These are phyloP conservation scores for Aegle marmelos DNA, from an alignment of 345 rosid genomes.

Conservation along the genomic window DNA sequence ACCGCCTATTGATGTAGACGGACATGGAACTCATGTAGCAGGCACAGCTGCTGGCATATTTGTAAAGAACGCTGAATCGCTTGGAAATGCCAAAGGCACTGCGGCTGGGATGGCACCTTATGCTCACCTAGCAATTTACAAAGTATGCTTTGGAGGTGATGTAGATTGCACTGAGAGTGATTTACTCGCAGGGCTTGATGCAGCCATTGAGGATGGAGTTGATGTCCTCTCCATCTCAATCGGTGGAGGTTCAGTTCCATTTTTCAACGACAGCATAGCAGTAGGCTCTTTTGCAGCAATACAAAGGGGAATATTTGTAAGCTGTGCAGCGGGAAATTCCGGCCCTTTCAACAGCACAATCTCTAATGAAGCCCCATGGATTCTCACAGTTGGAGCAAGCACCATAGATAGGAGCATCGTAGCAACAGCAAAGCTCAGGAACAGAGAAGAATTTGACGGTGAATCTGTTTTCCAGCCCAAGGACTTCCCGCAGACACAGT, in stretches of 20 bases:
- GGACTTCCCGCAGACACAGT: slow-evolving; percentile 16
- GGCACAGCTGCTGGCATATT: slow-evolving; percentile 49
- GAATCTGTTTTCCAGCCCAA: slow-evolving; percentile 42
- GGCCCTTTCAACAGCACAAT: slow-evolving; percentile 37
- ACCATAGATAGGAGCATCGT: slow-evolving; percentile 51
- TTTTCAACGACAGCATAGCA: slow-evolving; percentile 39
- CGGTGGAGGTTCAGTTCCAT: slow-evolving; percentile 38
- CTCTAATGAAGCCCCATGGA: slow-evolving; percentile 57
- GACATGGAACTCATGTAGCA: slow-evolving; percentile 62
- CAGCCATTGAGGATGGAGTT: slow-evolving; percentile 54
- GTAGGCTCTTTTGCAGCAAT: slow-evolving; percentile 63
- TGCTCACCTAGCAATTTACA: slow-evolving; percentile 58
- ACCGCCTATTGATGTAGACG: slow-evolving; percentile 47
- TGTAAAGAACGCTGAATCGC: slow-evolving; percentile 35
- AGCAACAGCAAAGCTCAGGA: slow-evolving; percentile 42
- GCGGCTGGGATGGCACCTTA: slow-evolving; percentile 60
- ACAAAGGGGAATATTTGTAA: slow-evolving; percentile 55
- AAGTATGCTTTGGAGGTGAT: slow-evolving; percentile 45
- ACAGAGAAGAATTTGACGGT: slow-evolving; percentile 31
- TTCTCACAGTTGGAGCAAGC: slow-evolving; percentile 64
- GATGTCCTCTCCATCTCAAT: slow-evolving; percentile 48
- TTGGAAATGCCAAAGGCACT: slow-evolving; percentile 44
- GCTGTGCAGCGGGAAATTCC: slow-evolving; percentile 43
- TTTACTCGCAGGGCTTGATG: slow-evolving; percentile 48
- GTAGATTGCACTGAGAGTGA: slow-evolving; percentile 43